Percentiles rank a stretch among this genome's conserved stretches.
Conservation (phyloP, 1,139 yeast genomes). For the Zygoascus meyerae region DNA sequence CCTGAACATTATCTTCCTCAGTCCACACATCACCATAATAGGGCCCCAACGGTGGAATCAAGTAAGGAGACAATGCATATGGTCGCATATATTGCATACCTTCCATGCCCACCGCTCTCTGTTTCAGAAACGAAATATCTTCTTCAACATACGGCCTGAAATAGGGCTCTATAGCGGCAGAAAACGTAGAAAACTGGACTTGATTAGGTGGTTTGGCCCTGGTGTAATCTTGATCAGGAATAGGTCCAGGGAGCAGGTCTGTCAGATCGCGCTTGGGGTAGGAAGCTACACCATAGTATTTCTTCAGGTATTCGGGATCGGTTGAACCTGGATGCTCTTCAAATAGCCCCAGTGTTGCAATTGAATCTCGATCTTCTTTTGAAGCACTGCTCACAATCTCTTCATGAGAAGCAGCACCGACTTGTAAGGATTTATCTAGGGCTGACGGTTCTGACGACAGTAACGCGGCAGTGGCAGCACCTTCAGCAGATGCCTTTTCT, state of each 20-base stretch:
- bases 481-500: conserved; percentile 2
- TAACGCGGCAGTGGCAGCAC: conserved; percentile 5
- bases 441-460: not conserved
- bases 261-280: conserved; percentile 76
- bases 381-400: not conserved
- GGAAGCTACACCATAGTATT: conserved; percentile 80
- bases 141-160: conserved; percentile 74
- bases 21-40: conserved; percentile 80
- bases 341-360: conserved; percentile 49
- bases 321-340: conserved; percentile 50
- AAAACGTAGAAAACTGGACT: conserved; percentile 86
- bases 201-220: conserved; percentile 84
- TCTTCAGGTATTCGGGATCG: conserved; percentile 68
- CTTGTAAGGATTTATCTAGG: not conserved
- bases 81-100: conserved; percentile 20
- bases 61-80: conserved; percentile 35
- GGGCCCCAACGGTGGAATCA: conserved; percentile 79
- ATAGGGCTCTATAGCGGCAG: conserved; percentile 77
- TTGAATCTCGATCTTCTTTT: not conserved
- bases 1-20: conserved; percentile 62
- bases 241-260: conserved; percentile 75
- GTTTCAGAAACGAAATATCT: conserved; percentile 68
- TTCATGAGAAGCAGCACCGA: not conserved
- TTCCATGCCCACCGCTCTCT: conserved; percentile 37
- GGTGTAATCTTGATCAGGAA: conserved; percentile 84